Evolutionary conservation across 306 rosid species (phyloP).

Genomic region (Canavalia ensiformis): DNA sequence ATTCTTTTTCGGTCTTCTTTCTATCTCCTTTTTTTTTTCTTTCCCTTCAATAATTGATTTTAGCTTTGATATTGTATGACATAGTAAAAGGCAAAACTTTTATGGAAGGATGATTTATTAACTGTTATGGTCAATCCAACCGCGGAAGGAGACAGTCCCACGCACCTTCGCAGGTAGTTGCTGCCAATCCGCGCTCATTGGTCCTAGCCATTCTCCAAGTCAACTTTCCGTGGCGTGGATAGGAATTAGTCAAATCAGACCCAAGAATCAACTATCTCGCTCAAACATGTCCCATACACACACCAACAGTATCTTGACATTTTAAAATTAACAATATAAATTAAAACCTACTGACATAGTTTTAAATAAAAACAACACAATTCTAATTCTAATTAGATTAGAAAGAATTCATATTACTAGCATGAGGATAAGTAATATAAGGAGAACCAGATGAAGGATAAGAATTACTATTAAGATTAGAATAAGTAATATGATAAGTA

Average conservation of each 20-base stretch:
- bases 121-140: background rate
- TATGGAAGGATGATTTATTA: background rate
- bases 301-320: no score
- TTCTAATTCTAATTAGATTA: no score
- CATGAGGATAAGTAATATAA: no score
- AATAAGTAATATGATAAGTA: no score
- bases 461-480: no score
- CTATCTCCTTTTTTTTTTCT: background rate
- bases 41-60: conserved; percentile 36
- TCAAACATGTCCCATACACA: background rate
- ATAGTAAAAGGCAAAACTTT: conserved; percentile 16
- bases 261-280: background rate
- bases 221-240: background rate
- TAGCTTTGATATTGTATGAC: background rate
- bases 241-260: background rate
- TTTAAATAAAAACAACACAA: no score
- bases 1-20: background rate
- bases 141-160: background rate
- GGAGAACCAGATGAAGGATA: no score
- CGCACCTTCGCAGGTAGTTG: background rate
- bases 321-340: no score
- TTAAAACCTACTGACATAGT: no score
- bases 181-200: background rate
- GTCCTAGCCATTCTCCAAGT: background rate
- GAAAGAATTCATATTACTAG: no score